These are phyloP conservation scores for Cladosporium colombiae DNA, from an alignment of 2,329 filamentous ascomycete species.

Conservation along the genomic window DNA sequence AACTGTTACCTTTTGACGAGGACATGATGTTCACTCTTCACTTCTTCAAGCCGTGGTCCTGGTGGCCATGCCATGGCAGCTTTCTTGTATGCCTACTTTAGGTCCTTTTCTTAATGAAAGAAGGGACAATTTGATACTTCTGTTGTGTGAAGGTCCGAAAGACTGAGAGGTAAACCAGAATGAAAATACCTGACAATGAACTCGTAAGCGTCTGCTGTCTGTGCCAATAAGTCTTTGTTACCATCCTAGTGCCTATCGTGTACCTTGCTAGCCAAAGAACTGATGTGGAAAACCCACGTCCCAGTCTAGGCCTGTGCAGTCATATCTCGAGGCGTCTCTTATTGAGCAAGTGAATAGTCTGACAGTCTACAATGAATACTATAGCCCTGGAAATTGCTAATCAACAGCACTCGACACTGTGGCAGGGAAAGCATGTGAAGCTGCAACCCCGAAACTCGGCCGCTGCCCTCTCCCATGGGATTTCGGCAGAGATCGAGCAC, in stretches of 20 bases:
- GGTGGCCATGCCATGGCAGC: not conserved
- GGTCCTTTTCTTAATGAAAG: not conserved
- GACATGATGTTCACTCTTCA: not conserved
- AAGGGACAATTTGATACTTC: not conserved
- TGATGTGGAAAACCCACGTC: not conserved
- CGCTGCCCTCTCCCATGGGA: not conserved
- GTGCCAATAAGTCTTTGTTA: not conserved
- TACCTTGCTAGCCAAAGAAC: not conserved
- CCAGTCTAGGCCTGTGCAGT: not conserved
- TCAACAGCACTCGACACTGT: not conserved
- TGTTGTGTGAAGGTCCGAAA: not conserved
- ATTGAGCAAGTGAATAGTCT: not conserved
- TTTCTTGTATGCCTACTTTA: not conserved
- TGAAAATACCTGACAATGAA: not conserved
- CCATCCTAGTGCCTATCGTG: too few species aligned
- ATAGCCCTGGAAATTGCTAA: not conserved
- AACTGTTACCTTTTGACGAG: not conserved
- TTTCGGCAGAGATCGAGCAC: not conserved
- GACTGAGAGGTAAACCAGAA: not conserved
- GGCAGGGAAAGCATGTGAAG: not conserved
- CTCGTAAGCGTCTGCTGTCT: not conserved
- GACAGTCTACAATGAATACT: not conserved
- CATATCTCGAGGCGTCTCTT: not conserved
- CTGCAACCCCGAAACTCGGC: not conserved
- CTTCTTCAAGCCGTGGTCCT: not conserved